These are phyloP conservation scores for Melaleuca quinquenervia DNA, from an alignment of 345 rosid species.

Conservation along the genomic window DNA sequence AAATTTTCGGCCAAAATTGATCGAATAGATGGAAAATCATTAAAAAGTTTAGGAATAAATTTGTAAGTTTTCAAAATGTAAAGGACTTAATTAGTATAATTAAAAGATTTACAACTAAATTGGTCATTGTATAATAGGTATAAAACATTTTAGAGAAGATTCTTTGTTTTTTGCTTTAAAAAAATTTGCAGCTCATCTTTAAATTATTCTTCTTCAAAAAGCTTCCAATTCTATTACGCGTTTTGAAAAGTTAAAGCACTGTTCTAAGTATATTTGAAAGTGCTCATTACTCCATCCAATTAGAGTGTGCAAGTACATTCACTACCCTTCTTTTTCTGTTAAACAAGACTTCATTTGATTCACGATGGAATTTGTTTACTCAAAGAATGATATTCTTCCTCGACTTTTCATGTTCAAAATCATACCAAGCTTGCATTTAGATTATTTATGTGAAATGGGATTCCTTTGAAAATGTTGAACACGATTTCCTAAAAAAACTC, in stretches of 20 bases:
- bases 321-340: not conserved
- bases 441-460: not conserved
- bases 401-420: not conserved
- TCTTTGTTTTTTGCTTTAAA: not conserved
- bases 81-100: no score
- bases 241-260: not conserved
- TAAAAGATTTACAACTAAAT: no score
- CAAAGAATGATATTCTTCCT: no score
- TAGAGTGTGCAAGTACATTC: not conserved
- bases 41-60: no score
- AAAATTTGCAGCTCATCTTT: not conserved
- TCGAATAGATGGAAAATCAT: no score
- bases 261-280: not conserved
- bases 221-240: not conserved
- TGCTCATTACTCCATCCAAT: not conserved
- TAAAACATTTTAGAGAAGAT: no score
- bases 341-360: not conserved
- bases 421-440: not conserved
- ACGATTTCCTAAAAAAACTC: not conserved
- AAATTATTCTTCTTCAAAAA: not conserved
- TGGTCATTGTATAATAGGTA: no score
- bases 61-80: no score
- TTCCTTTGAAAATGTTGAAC: not conserved
- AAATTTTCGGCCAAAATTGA: no score
- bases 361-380: not conserved